phyloP scores from a whole-genome alignment of 768 basidiomycete genomes.

The Amanita molliuscula region DNA sequence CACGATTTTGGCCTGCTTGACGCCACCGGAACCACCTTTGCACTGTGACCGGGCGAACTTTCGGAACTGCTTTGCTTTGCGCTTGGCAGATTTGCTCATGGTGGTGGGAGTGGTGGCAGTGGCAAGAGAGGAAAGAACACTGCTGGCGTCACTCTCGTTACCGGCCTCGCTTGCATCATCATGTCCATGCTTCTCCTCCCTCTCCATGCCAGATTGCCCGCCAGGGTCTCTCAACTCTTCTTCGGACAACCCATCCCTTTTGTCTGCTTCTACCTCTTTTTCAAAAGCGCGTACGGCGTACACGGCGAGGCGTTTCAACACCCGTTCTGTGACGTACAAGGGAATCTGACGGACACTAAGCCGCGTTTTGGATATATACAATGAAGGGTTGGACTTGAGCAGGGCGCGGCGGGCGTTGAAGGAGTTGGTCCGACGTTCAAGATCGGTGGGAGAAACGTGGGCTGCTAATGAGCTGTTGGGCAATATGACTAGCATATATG shows the following conservation, averaged over 20 bases:
- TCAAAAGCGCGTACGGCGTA: conserved; percentile 77
- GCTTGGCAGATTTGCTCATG: conserved; percentile 16
- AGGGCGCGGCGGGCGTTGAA: conserved; percentile 79
- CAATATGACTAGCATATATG: conserved; percentile 58
- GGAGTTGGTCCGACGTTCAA: conserved; percentile 78
- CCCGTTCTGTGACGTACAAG: conserved; percentile 79
- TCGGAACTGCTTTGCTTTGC: conserved; percentile 14
- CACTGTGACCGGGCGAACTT: conserved; percentile 14
- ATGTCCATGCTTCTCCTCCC: conserved; percentile 13
- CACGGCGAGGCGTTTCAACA: conserved; percentile 78
- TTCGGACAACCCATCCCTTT: conserved; percentile 46
- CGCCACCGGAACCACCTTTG: conserved; percentile 24
- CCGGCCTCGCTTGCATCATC: conserved; percentile 19
- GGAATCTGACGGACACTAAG: conserved; percentile 92
- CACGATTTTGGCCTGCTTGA: conserved; percentile 90
- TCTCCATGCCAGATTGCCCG: conserved; percentile 8
- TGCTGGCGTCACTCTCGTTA: conserved; percentile 18
- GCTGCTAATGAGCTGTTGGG: conserved; percentile 78
- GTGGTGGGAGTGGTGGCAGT: conserved; percentile 24
- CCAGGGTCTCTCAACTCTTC: conserved; percentile 58
- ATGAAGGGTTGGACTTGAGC: conserved; percentile 83
- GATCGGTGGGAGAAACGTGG: conserved; percentile 57
- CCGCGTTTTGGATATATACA: conserved; percentile 92
- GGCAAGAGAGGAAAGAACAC: conserved; percentile 27
- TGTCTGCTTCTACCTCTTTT: conserved; percentile 56